Base-by-base conservation (phyloP, 202 grass and related monocot species). In the Bolboschoenoplectus hybrid region DNA sequence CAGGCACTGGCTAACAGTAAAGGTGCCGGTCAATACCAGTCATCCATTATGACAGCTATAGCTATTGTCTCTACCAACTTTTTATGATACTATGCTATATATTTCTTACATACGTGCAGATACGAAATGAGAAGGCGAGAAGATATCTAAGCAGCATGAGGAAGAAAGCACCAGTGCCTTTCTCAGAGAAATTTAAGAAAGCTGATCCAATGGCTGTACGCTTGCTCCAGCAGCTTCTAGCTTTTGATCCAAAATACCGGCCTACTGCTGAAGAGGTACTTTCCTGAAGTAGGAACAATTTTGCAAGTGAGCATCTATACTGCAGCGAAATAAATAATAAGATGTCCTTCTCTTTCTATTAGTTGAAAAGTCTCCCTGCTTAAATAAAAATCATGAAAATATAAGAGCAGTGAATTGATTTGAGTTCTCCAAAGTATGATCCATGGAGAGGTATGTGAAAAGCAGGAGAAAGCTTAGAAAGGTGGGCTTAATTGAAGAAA, bases 81-180 rank as follows among this genome's bases (percentile, higher is more conserved):
- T 66, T 58, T 7, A 49, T 35, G 63, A 45, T 47, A 52, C 35
- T 85, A n/a, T 52, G 49, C 34, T 40, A 41, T 51, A 40, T 60
- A 76, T 53, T 51, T 52, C 5, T 51, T 53, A 60, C 39, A 55
- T 19, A 9, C 81, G 57, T 86, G 50, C 85, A 98, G 96, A 98
- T 98, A 89, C 85, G 93, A 85, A 98, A 98, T 91, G 96, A 98
- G 69, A 98, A 98, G 83, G 96, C 96, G 43, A 96, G 91, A 84
- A 90, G 96, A 85, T 98, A 98, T 87, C 85, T 98, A 82, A 96
- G 85, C 64, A 87, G 36, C 89, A 98, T 96, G 96, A 80, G 91
- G 10, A 98, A 92, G 74, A 98, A 98, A 86, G 50, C 92, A 50
- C 89, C 84, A 19, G 86, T 96, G 36, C 92, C 93, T 14, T 96